A percentile compares a stretch with the other conserved stretches of the same genome.
phyloP scores from a whole-genome alignment of 768 basidiomycete species.

The Aureoboletus auriporus region DNA sequence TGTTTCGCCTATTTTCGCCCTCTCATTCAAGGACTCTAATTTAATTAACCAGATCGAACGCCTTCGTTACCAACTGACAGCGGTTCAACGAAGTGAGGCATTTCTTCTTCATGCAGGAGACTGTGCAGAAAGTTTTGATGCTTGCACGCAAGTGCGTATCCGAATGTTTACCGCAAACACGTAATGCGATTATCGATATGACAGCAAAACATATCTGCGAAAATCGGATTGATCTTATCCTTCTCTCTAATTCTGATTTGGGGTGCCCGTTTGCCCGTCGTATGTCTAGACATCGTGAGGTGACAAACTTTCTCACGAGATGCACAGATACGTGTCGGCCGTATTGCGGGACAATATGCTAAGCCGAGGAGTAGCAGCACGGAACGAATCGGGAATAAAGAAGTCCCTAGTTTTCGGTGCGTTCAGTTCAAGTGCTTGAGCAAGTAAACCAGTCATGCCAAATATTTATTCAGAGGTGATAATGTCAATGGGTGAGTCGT shows the following conservation, averaged over 20 bases:
- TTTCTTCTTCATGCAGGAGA: constrained; percentile 97
- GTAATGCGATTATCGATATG: not conserved
- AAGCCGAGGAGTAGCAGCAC: constrained; percentile 86
- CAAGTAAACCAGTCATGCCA: not conserved
- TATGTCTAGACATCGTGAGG: constrained; percentile 34
- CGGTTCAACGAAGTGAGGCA: constrained; percentile 81
- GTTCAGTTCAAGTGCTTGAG: constrained; percentile 14
- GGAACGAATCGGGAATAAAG: constrained; percentile 70
- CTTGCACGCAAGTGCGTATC: constrained; percentile 72
- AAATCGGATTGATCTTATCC: constrained; percentile 88
- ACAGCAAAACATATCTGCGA: constrained; percentile 82
- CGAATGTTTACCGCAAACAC: constrained; percentile 5
- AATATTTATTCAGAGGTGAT: constrained; percentile 64
- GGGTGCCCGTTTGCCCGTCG: constrained; percentile 92
- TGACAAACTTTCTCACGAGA: constrained; percentile 4
- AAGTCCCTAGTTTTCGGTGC: constrained; percentile 85
- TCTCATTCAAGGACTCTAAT: constrained; percentile 27
- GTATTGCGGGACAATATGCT: constrained; percentile 96
- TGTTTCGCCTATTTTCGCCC: constrained; percentile 15
- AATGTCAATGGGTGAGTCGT: constrained; percentile 82
- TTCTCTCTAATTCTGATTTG: constrained; percentile 94
- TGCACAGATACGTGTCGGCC: constrained; percentile 69
- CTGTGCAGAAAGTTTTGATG: constrained; percentile 94
- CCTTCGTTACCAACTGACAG: constrained; percentile 71
- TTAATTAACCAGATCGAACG: constrained; percentile 61